Base-by-base conservation (phyloP, 306 rosid genomes). In the Rosa lucieae region DNA sequence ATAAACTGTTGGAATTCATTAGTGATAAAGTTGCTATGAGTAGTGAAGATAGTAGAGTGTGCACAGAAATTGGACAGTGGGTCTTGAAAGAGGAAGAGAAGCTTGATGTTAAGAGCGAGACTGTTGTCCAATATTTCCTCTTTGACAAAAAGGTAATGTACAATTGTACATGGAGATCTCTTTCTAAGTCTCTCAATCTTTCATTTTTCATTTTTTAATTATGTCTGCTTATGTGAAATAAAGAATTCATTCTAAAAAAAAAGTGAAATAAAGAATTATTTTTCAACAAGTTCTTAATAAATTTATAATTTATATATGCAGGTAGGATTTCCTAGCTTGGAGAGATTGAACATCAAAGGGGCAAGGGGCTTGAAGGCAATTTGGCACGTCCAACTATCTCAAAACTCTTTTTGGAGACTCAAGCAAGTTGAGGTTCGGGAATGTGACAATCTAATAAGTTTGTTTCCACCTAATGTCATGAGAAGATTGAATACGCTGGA, bases 361-460 rank as follows among this genome's bases (percentile, higher is more conserved):
- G 0, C 14, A 59, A 3, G 13, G 13, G 13, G 10, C 15, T 12
- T 75, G 70, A 42, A 39, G 40, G 58, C 13, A 2, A 75, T 75
- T 59, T 75, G 78, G 70, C 70, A 58, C 7, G 11, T 58, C 67
- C n/a, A 63, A 58, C 70, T 59, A 2, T 10, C 70, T 55, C 13
- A 4, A 32, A 1, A 59, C 21, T 75, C 70, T 18, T 75, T 59
- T 42, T 0, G 78, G 39, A 43, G 6, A 59, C 78, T 75, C 26
- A 58, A 40, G 42, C 2, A 47, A 9, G 35, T 75, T 23, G 23
- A 42, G 18, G 42, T 75, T 42, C 0, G 1, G 0, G 0, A 0
- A 1, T 75, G 78, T 14, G 1, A 4, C 39, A 73, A 39, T 75
- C 71, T 68, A 20, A 68, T 43, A 6, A 20, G 20, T 75, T 14